phyloP scores from a whole-genome alignment of 73 alveolate genomes.

The Effrenium voratum region DNA sequence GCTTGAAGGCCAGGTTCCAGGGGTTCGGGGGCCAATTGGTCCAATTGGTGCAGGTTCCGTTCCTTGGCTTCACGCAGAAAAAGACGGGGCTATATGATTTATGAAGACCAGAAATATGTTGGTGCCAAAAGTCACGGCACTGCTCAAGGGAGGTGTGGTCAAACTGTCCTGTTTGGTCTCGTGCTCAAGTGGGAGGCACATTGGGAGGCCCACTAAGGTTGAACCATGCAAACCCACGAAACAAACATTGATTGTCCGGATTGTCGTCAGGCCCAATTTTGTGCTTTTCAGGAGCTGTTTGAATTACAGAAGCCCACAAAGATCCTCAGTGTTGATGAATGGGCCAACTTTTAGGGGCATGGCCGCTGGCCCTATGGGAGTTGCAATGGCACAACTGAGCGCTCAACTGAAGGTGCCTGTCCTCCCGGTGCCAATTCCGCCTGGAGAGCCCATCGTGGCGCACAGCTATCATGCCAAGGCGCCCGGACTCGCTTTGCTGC shows the following conservation, averaged over 20 bases:
- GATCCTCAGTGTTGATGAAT: too few relatives aligned
- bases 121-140: not conserved
- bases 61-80: not conserved
- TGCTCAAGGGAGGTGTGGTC: not conserved
- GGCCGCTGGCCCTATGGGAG: not conserved
- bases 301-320: too few relatives aligned
- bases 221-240: not conserved
- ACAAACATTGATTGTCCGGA: not conserved
- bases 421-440: conserved; percentile 40
- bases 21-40: not conserved
- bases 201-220: too few relatives aligned
- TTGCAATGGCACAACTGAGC: not conserved
- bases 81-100: not conserved
- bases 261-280: not conserved
- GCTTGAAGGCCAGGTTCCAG: conserved; percentile 4
- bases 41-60: not conserved
- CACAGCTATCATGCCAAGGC: conserved; percentile 91
- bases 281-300: not conserved
- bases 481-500: too few relatives aligned
- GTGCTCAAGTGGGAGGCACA: not conserved
- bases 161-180: not conserved
- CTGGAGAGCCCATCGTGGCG: conserved; percentile 28
- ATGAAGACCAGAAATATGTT: not conserved
- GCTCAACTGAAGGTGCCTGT: not conserved
- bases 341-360: not conserved